Base-by-base conservation (phyloP, 768 basidiomycete species). In the Hirschioporus abietinus region DNA sequence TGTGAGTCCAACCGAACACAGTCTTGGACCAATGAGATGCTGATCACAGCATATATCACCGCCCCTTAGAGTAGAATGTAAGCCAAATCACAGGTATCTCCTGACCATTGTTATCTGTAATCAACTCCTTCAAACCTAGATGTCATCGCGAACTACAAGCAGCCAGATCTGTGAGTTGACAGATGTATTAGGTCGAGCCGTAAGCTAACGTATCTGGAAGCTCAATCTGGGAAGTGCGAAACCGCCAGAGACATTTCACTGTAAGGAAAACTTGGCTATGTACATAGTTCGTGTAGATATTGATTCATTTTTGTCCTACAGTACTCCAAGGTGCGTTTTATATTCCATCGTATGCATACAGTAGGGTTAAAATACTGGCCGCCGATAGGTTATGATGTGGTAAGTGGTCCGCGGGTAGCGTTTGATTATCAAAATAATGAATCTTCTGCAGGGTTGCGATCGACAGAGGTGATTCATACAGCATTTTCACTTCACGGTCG, bases 311-410 rank as follows among this genome's bases (percentile, higher is more conserved):
- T 12, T 20, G 20, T 62, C 0, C 68, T n/a, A n/a, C n/a, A 90
- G 87, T 95, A 94, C 74, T 93, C 91, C 66, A 94, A 94, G 85
- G 89, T 87, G 68, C 72, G 81, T 70, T 17, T 61, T 57, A 58
- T 25, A 7, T 36, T 18, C 30, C 36, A 57, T 23, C n/a, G 26
- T 24, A 17, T 17, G 42, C 58, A 69, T 73, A 27, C 30, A 34
- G 35, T 25, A 23, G 15, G 5, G 5, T 23, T 8, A n/a, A 27
- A 59, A n/a, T 30, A 30, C 18, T 24, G 15, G 20, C 35, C 24
- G 26, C 59, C 59, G 64, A 10, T 75, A 93, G 88, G 83, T 96
- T 60, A 96, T 96, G 94, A 83, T 96, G 72, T 96, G 94, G 92
- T 93, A 70, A 75, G 83, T 76, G 1, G 17, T 34, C 9, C 4